Base-by-base conservation (phyloP, 441 rosid genomes). In the Viola pubescens region DNA sequence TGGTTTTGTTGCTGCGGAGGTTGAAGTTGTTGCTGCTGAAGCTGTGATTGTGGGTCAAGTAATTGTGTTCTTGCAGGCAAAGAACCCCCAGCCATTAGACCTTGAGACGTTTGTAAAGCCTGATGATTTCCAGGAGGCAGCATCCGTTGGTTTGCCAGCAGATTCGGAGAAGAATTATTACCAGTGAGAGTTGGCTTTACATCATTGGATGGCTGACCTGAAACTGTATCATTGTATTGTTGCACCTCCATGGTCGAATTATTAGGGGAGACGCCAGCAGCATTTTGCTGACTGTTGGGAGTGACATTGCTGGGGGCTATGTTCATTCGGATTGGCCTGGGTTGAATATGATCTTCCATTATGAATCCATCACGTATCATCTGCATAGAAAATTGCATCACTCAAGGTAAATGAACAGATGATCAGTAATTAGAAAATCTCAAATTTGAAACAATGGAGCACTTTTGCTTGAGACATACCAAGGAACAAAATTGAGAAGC, bases 51-150 rank as follows among this genome's bases (percentile, higher is more conserved):
- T 5, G 67, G 59, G 65, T 94, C 97, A 52, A 76, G 66, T 69
- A 76, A 94, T 39, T 80, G 91, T 26, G 75, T 64, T 77, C 87
- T 84, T 65, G 82, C 74, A 65, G 92, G 76, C 88, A 79, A 70
- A 59, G 96, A 77, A 66, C 70, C 84, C 48, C 81, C 85, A 52
- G 94, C 68, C 50, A 81, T 6, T 58, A 71, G 68, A 61, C 95
- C 91, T 73, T 86, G 94, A 71, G 97, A 77, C 81, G 85, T 87
- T 67, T 82, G 97, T 63, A 79, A 63, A 52, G 82, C 73, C 75
- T 89, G 97, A 55, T 86, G 66, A 64, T 82, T 94, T 63, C 88
- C 82, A 58, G 94, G 79, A 63, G 88, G 95, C 59, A 79, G 75
- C 85, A 82, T 83, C 74, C 98, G 81, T 48, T 82, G 63, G 61